Conservation (phyloP, 2,329 filamentous ascomycete genomes). For the Diplodia sapinea region DNA sequence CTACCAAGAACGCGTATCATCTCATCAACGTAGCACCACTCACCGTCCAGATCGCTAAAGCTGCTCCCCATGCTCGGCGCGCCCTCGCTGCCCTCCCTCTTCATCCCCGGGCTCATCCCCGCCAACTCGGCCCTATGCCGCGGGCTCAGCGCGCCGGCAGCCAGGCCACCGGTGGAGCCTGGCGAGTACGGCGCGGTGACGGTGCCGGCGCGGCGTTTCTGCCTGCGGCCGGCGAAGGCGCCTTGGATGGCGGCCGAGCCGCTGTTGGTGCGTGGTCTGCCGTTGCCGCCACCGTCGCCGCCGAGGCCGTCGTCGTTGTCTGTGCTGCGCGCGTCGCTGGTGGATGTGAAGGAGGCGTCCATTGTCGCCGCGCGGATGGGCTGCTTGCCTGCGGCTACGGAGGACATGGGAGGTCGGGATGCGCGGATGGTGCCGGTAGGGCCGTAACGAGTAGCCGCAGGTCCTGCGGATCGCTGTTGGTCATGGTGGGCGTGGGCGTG, state of each 20-base stretch:
- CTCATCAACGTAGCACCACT: slow-evolving; percentile 30
- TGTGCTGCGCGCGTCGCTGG: slow-evolving; percentile 27
- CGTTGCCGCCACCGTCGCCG: not conserved
- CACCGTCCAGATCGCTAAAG: slow-evolving; percentile 83
- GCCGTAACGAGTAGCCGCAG: not conserved
- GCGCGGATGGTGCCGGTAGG: not conserved
- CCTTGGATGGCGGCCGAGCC: not conserved
- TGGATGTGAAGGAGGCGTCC: slow-evolving; percentile 26
- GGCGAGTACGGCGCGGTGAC: slow-evolving; percentile 16
- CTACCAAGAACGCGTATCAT: not conserved
- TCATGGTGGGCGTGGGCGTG: not conserved
- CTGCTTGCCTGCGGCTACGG: slow-evolving; percentile 29
- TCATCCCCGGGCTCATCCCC: slow-evolving; percentile 57
- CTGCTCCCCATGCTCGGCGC: slow-evolving; percentile 83
- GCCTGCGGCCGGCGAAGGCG: slow-evolving; percentile 17
- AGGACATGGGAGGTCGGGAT: slow-evolving; percentile 6
- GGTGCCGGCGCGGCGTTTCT: slow-evolving; percentile 21
- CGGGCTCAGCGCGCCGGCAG: slow-evolving; percentile 49
- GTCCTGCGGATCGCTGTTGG: not conserved
- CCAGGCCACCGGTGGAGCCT: not conserved
- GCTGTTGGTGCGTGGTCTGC: not conserved
- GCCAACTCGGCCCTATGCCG: slow-evolving; percentile 65
- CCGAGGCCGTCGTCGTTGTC: slow-evolving; percentile 6
- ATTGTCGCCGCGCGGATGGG: slow-evolving; percentile 18
- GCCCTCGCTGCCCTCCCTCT: slow-evolving; percentile 70